Evolutionary conservation across 2,329 filamentous ascomycete species (phyloP), one percentile per base, ranked within the genome.

Genomic region (Alternaria arbusti): DNA sequence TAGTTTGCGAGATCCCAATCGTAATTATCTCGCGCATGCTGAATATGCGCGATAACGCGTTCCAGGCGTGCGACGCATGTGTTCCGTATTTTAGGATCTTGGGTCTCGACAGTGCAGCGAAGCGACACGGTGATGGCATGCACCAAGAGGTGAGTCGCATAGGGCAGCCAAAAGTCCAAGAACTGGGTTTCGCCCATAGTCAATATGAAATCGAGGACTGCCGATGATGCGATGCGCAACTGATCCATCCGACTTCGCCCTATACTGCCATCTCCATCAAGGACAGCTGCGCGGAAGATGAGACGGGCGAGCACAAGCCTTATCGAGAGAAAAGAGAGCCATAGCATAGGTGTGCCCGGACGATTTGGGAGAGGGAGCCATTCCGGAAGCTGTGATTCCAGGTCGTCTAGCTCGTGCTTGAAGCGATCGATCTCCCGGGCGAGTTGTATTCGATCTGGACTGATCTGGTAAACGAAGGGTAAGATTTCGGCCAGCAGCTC

Each of bases 1-100:
- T 86, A 86, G 52, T 85, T 83, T 8, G 85, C 85, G 9, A 87
- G 81, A 65, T 87, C 86, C 85, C 86, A 87, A 54, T 85, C 82
- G 68, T 85, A 83, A 54, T 85, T 82, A 28, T 83, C 82, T 13
- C 81, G 78, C 22, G 84, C 83, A 50, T 80, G 78, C 44, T 83
- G 82, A 8, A 86, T 81, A 30, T 84, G 82, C 8, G 80, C 78
- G 40, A 84, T 82, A 45, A 86, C 79, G 3, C 79, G 80, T 61
- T 86, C 81, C 2, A 86, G 83, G 25, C 83, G 83, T 7, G 78
- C 61, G 51, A 86, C 80, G 55, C 82, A 84, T 4, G 81, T 79
- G 9, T 80, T 81, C 10, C 84, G 81, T 15, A 84, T 79, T 22
- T 82, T 79, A 2, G 76, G 69, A 59, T 86, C 83, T 17, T 81